Percentiles rank a stretch among this genome's conserved stretches.
phyloP scores from a whole-genome alignment of 441 rosid genomes.

The Syzygium malaccense region DNA sequence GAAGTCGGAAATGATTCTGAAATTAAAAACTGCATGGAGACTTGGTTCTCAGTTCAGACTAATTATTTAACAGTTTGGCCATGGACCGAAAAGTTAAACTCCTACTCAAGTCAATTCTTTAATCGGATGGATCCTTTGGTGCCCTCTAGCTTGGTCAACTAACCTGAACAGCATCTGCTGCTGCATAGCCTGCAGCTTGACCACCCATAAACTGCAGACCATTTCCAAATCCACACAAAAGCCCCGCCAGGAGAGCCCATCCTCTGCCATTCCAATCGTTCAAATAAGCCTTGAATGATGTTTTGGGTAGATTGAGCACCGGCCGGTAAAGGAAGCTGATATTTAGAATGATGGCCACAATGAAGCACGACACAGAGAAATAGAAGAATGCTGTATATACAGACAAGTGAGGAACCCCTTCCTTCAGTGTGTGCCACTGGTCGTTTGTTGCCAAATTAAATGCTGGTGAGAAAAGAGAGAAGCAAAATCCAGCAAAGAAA shows the following conservation, averaged over 20 bases:
- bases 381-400: slow-evolving; percentile 90
- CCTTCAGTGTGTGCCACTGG: slow-evolving; percentile 66
- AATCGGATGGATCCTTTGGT: background rate
- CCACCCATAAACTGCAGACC: slow-evolving; percentile 94
- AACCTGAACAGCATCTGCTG: slow-evolving; percentile 91
- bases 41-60: background rate
- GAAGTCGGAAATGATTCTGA: background rate
- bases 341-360: slow-evolving; percentile 56
- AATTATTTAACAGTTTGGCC: background rate
- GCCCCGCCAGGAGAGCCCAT: slow-evolving; percentile 82
- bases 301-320: slow-evolving; percentile 45
- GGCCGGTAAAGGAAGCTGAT: slow-evolving; percentile 62
- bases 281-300: slow-evolving; percentile 60
- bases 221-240: slow-evolving; percentile 75
- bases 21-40: background rate
- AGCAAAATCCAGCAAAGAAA: slow-evolving; percentile 76
- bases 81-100: background rate
- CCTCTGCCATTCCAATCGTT: slow-evolving; percentile 80
- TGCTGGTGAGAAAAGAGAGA: slow-evolving; percentile 92
- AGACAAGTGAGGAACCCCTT: slow-evolving; percentile 64
- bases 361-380: slow-evolving; percentile 73
- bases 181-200: slow-evolving; percentile 89
- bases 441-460: slow-evolving; percentile 91
- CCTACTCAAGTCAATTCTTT: background rate
- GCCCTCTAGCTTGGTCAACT: background rate